Conservation (phyloP, 2,329 filamentous ascomycete species). For the Nannizziopsis barbatae region DNA sequence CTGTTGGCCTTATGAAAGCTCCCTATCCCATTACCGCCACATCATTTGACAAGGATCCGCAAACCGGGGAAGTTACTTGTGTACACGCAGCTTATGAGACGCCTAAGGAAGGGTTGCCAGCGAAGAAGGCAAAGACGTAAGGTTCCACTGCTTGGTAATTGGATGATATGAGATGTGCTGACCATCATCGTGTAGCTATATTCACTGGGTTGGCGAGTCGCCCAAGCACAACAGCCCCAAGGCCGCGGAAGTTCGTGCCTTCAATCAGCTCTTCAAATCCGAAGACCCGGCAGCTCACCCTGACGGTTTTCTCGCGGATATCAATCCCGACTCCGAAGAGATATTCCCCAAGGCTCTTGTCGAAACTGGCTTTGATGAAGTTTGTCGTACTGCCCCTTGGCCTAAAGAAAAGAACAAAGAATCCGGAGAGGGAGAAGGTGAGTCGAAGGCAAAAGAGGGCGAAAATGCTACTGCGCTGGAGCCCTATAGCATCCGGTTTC, state of each 20-base stretch:
- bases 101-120: constrained; percentile 51
- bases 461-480: constrained; percentile 32
- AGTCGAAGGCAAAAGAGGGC: constrained; percentile 23
- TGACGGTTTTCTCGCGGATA: constrained; percentile 70
- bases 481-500: constrained; percentile 72
- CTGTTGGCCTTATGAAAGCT: constrained; percentile 61
- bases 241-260: constrained; percentile 61
- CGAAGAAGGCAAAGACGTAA: constrained; percentile 58
- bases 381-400: constrained; percentile 65
- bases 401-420: constrained; percentile 61
- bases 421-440: constrained; percentile 43
- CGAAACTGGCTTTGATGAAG: constrained; percentile 71
- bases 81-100: constrained; percentile 59
- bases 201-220: constrained; percentile 77
- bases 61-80: constrained; percentile 53
- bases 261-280: constrained; percentile 76
- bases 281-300: constrained; percentile 67
- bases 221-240: constrained; percentile 50
- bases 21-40: constrained; percentile 59
- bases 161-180: not conserved
- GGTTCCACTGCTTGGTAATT: constrained; percentile 1
- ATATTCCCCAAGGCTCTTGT: constrained; percentile 69
- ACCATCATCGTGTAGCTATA: constrained; percentile 37
- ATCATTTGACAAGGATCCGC: constrained; percentile 55
- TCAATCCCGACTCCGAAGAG: constrained; percentile 74